These are phyloP conservation scores for Cladorrhinum sp. DNA, from an alignment of 2,329 filamentous ascomycete species.

Conservation along the genomic window DNA sequence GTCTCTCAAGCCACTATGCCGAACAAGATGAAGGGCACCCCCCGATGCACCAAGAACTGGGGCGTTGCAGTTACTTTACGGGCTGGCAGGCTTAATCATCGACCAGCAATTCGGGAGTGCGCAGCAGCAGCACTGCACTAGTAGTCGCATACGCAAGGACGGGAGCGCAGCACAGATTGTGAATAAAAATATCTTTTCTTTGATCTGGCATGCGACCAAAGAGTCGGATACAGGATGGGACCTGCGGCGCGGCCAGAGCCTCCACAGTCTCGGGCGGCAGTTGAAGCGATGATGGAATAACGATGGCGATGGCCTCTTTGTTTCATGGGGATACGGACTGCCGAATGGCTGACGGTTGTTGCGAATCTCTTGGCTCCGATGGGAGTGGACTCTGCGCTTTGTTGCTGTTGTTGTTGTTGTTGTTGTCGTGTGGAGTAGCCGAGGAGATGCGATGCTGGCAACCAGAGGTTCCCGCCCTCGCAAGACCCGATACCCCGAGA, in stretches of 20 bases:
- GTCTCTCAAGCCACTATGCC: conserved; percentile 18
- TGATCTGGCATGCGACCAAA: conserved; percentile 25
- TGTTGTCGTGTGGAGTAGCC: conserved; percentile 6
- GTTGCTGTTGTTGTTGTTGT: no score
- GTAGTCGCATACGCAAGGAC: neutral
- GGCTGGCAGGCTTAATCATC: conserved; percentile 21
- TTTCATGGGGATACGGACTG: neutral
- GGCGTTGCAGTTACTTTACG: conserved; percentile 10
- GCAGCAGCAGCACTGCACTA: conserved; percentile 21
- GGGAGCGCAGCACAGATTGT: conserved; percentile 19
- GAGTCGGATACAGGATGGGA: conserved; percentile 4
- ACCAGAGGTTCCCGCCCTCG: conserved; percentile 7
- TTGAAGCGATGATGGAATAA: neutral
- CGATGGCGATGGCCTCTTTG: conserved; percentile 1
- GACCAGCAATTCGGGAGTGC: conserved; percentile 24
- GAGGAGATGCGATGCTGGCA: conserved; percentile 7
- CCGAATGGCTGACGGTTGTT: neutral
- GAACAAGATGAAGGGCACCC: conserved; percentile 4
- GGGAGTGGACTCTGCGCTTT: neutral
- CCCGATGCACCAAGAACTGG: conserved; percentile 16
- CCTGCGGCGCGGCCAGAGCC: conserved; percentile 25
- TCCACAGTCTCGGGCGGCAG: conserved; percentile 19
- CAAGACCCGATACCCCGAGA: neutral
- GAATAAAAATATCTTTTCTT: conserved; percentile 29
- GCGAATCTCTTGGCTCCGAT: conserved; percentile 1